Percentiles rank a stretch among this genome's conserved stretches.
These are phyloP conservation scores for Lecanicillium sp. DNA, from an alignment of 2,329 filamentous ascomycete genomes.

Conservation along the genomic window DNA sequence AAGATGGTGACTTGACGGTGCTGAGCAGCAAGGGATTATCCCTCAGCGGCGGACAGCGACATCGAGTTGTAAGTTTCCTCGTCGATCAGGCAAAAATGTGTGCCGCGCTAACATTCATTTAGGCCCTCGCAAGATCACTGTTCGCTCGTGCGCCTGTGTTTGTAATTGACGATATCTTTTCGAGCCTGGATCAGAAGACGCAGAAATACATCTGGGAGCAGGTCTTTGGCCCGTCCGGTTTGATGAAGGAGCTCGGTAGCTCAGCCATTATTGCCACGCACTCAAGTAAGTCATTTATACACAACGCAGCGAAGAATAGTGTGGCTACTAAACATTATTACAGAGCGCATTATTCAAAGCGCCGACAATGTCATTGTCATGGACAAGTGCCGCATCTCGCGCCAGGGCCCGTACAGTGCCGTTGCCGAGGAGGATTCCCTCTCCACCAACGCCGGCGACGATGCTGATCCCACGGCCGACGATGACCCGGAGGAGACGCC, in stretches of 20 bases:
- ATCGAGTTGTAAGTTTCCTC: conserved; percentile 17
- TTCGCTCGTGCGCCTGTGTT: conserved; percentile 21
- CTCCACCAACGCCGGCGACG: background rate
- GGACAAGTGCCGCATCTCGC: background rate
- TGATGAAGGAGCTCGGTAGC: conserved; percentile 19
- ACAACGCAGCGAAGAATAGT: background rate
- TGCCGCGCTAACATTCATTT: conserved; percentile 58
- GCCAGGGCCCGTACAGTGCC: background rate
- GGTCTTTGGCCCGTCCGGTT: conserved; percentile 28
- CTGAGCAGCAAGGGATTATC: conserved; percentile 20
- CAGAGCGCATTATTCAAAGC: background rate
- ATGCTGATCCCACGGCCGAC: background rate
- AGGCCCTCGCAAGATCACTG: conserved; percentile 22
- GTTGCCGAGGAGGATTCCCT: background rate
- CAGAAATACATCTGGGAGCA: conserved; percentile 30
- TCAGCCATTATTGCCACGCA: conserved; percentile 10
- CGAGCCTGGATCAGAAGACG: conserved; percentile 31
- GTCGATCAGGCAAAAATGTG: no score
- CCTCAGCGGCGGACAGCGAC: conserved; percentile 23
- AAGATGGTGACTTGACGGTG: conserved; percentile 18
- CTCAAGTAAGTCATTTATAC: background rate
- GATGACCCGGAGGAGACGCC: background rate
- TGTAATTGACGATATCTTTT: conserved; percentile 29
- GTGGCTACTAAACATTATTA: background rate
- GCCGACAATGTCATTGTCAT: background rate